phyloP scores from a whole-genome alignment of 179 eudicot genomes.

The Beta macrorhiza region DNA sequence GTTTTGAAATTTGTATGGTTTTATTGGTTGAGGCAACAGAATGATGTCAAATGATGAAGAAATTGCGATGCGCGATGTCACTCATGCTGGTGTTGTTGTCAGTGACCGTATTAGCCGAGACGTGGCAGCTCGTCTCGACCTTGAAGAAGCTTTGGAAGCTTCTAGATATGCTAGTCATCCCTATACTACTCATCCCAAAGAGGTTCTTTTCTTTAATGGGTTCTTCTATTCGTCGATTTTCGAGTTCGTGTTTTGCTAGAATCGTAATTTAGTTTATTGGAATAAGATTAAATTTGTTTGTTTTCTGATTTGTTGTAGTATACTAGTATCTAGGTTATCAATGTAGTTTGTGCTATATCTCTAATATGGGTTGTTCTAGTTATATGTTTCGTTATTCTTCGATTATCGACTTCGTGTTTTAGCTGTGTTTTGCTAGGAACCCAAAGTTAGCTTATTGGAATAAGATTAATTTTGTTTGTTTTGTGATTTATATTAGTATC shows the following conservation, averaged over 20 bases:
- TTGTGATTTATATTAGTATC: neutral
- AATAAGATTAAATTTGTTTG: too few relatives aligned
- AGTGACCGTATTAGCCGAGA: slow-evolving; percentile 79
- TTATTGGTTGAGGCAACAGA: neutral
- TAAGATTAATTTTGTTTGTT: neutral
- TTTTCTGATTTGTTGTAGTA: neutral
- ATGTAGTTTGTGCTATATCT: too few relatives aligned
- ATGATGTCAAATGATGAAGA: slow-evolving; percentile 58
- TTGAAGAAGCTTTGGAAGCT: slow-evolving; percentile 86
- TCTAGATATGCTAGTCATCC: slow-evolving; percentile 89
- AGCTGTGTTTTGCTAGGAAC: neutral
- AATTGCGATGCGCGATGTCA: slow-evolving; percentile 72
- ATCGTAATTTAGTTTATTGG: too few relatives aligned
- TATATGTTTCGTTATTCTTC: neutral
- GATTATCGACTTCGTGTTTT: neutral
- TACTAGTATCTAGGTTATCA: too few relatives aligned
- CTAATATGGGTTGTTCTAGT: neutral
- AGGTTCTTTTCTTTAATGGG: slow-evolving; percentile 40
- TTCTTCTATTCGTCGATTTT: neutral
- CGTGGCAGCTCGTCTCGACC: slow-evolving; percentile 62
- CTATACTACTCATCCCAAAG: slow-evolving; percentile 81
- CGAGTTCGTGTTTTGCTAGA: neutral
- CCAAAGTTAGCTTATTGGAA: too few relatives aligned
- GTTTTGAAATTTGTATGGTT: neutral
- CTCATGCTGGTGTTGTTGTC: slow-evolving; percentile 71